Evolutionary conservation across 2,329 filamentous ascomycete genomes (phyloP).

Genomic region (Sphaerulina musiva): DNA sequence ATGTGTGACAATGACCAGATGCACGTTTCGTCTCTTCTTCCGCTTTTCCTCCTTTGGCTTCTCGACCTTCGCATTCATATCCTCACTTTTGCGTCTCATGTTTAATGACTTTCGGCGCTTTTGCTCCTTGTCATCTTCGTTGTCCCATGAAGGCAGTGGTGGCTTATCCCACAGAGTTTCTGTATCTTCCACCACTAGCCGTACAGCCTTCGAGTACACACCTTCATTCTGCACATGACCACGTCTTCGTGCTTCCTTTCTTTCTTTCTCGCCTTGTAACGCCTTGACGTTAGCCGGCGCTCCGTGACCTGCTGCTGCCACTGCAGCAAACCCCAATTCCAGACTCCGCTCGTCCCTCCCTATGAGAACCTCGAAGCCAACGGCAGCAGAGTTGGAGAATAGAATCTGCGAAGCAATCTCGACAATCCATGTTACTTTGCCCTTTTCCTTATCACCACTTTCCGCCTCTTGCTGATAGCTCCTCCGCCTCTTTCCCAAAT

Average conservation of each 20-base stretch:
- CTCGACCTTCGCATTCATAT: conserved; percentile 15
- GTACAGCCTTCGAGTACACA: conserved; percentile 76
- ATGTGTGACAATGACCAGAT: conserved; percentile 88
- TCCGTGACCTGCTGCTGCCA: conserved; percentile 48
- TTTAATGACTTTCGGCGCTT: conserved; percentile 22
- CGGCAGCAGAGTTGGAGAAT: conserved; percentile 81
- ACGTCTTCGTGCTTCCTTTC: conserved; percentile 54
- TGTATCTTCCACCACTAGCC: conserved; percentile 78
- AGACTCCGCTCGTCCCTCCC: conserved; percentile 80
- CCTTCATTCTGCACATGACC: conserved; percentile 63
- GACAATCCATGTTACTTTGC: conserved; percentile 75
- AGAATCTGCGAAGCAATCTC: conserved; percentile 90
- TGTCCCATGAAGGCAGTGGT: conserved; percentile 59
- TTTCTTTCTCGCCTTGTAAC: conserved; percentile 48
- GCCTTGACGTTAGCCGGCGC: conserved; percentile 67
- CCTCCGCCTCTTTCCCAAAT: conserved; percentile 26
- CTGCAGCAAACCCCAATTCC: conserved; percentile 55
- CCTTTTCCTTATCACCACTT: conserved; percentile 38
- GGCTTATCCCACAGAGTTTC: conserved; percentile 90
- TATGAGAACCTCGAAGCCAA: conserved; percentile 80
- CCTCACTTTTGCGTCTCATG: conserved; percentile 10
- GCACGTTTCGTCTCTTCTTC: conserved; percentile 68
- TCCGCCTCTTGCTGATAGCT: conserved; percentile 37
- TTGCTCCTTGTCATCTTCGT: conserved; percentile 24
- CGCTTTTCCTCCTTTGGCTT: conserved; percentile 22